A percentile compares a stretch with the other conserved stretches of the same genome.
Evolutionary conservation across 108 stramenopile species (phyloP).

Genomic region (Epithemia pelagica): DNA sequence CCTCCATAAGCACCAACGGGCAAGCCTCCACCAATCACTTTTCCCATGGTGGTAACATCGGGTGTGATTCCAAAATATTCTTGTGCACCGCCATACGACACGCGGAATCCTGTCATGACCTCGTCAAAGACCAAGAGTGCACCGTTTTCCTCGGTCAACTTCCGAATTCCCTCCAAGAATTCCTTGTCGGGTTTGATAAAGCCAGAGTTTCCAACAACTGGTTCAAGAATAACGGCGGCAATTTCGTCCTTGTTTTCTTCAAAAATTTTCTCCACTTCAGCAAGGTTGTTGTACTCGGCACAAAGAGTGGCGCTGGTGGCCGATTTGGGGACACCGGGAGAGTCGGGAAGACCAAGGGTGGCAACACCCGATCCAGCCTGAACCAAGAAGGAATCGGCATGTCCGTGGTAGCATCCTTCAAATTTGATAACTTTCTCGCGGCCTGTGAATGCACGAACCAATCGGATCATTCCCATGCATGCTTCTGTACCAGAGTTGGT

Average conservation of each 20-base stretch:
- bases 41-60: constrained; percentile 98
- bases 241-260: constrained; percentile 88
- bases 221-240: constrained; percentile 95
- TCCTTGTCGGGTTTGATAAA: constrained; percentile 96
- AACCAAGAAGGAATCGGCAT: constrained; percentile 96
- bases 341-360: constrained; percentile 95
- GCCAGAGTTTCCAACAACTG: constrained; percentile 97
- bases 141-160: constrained; percentile 82
- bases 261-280: constrained; percentile 80
- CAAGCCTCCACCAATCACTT: constrained; percentile 97
- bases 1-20: constrained; percentile 98
- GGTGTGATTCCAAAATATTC: constrained; percentile 95
- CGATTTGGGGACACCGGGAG: constrained; percentile 90
- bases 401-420: constrained; percentile 99
- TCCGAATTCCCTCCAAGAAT: constrained; percentile 90
- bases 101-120: constrained; percentile 99
- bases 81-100: constrained; percentile 95
- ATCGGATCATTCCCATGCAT: constrained; percentile 99
- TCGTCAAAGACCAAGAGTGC: constrained; percentile 96
- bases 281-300: constrained; percentile 96
- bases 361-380: constrained; percentile 98
- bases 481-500: constrained; percentile 99
- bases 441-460: constrained; percentile 91
- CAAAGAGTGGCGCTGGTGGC: constrained; percentile 91
- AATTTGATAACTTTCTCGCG: constrained; percentile 97